Conservation (phyloP, 2,329 filamentous ascomycete species). For the Aureobasidium zeae region DNA sequence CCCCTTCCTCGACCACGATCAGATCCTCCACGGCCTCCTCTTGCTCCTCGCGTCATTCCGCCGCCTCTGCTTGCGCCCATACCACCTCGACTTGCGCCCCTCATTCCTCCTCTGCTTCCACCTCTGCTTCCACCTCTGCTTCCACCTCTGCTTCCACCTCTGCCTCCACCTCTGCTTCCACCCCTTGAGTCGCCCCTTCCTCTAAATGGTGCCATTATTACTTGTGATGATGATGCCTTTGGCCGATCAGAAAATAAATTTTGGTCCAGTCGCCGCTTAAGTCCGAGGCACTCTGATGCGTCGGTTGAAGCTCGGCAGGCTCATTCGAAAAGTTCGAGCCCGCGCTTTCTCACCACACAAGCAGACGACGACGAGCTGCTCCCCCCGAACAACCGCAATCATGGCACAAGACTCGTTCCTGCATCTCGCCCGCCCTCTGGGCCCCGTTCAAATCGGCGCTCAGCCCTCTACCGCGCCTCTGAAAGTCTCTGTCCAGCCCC, state of each 20-base stretch:
- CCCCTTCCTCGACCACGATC: constrained; percentile 19
- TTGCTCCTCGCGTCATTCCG: constrained; percentile 20
- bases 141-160: not conserved
- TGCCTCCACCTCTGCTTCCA: constrained; percentile 3
- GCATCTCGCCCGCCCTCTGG: constrained; percentile 86
- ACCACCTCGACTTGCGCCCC: constrained; percentile 21
- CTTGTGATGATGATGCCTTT: not conserved
- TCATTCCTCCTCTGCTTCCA: constrained; percentile 26
- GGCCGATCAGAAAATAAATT: constrained; percentile 1
- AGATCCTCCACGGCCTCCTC: constrained; percentile 25
- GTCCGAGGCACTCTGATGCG: not conserved
- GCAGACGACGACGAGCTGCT: constrained; percentile 14
- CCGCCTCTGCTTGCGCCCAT: constrained; percentile 14
- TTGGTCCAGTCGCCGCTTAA: not conserved
- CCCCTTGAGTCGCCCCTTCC: constrained; percentile 12
- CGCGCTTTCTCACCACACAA: not conserved
- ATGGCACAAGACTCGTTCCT: constrained; percentile 89
- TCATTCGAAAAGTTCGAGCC: constrained; percentile 11
- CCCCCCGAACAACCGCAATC: constrained; percentile 34
- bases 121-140: constrained; percentile 18
- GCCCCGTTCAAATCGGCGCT: constrained; percentile 67
- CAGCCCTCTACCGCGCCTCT: constrained; percentile 84
- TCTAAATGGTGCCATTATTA: constrained; percentile 14
- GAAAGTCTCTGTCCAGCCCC: constrained; percentile 88
- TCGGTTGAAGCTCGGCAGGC: constrained; percentile 5